A percentile compares a stretch with the other conserved stretches of the same genome.
Conservation (phyloP, 2,329 filamentous ascomycete species). For the Cladosporium sphaerospermum region DNA sequence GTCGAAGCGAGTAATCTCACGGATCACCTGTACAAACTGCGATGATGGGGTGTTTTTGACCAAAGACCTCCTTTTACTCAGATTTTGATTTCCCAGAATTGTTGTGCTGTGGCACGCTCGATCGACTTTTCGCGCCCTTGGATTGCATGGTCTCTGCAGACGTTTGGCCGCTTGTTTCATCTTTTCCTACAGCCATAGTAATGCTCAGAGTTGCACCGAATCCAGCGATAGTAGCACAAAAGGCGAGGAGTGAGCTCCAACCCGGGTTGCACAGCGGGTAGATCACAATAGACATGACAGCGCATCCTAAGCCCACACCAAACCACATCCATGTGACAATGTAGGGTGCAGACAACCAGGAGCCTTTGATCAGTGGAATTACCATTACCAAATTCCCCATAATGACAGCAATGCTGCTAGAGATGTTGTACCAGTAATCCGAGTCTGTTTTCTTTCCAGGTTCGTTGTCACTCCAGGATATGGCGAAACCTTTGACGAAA, state of each 20-base stretch:
- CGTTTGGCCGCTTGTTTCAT: not conserved
- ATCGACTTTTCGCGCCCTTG: not conserved
- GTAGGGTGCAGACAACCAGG: not conserved
- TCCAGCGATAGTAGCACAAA: conserved; percentile 3
- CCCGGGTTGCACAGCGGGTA: not conserved
- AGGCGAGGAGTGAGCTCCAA: not conserved
- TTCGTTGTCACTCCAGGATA: not conserved
- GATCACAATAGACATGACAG: not conserved
- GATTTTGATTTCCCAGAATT: too few species aligned
- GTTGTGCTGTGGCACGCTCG: not conserved
- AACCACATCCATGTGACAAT: not conserved
- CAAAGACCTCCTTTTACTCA: too few species aligned
- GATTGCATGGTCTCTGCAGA: not conserved
- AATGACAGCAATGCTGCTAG: not conserved
- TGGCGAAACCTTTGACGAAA: not conserved
- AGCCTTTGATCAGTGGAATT: not conserved
- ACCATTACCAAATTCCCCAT: conserved; percentile 1
- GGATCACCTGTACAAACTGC: too few species aligned
- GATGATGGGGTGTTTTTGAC: too few species aligned
- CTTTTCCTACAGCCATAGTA: not conserved
- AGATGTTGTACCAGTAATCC: conserved; percentile 8
- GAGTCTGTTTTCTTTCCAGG: not conserved
- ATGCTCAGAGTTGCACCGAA: conserved; percentile 5
- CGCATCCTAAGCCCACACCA: not conserved
- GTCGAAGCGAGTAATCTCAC: too few species aligned